Percentiles rank a stretch among this genome's conserved stretches.
These are phyloP conservation scores for Trichophyton benhamiae DNA, from an alignment of 2,329 filamentous ascomycete genomes.

Conservation along the genomic window DNA sequence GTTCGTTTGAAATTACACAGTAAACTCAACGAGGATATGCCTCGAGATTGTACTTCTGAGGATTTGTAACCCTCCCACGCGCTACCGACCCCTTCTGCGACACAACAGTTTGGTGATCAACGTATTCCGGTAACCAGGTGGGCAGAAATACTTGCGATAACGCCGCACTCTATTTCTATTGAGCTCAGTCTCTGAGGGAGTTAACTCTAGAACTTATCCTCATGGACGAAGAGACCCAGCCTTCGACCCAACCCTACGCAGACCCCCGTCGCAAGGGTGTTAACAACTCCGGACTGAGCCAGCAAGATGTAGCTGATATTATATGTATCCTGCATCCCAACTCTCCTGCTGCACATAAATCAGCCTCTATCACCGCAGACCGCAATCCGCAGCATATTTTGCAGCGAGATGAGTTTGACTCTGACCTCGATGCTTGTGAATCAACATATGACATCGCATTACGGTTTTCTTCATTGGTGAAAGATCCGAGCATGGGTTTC, in stretches of 20 bases:
- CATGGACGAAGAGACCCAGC: conserved; percentile 39
- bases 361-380: conserved; percentile 48
- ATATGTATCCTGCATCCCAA: conserved; percentile 77
- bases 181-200: background rate
- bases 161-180: background rate
- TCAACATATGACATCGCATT: conserved; percentile 55
- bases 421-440: conserved; percentile 24
- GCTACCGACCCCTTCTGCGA: background rate
- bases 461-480: conserved; percentile 61
- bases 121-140: background rate
- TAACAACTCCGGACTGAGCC: conserved; percentile 69
- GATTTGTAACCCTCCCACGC: background rate
- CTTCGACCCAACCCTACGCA: conserved; percentile 64
- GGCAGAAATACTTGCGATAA: background rate
- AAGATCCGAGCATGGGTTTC: conserved; percentile 60
- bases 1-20: background rate
- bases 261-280: conserved; percentile 69
- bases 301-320: conserved; percentile 76
- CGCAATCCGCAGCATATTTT: conserved; percentile 49
- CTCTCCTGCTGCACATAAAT: conserved; percentile 57
- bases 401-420: conserved; percentile 35
- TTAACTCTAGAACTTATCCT: background rate
- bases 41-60: background rate
- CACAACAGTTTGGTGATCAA: background rate
- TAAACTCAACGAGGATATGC: conserved; percentile 5